These are phyloP conservation scores for Peronospora belbahrii DNA, from an alignment of 352 stramenopile species.

Conservation along the genomic window DNA sequence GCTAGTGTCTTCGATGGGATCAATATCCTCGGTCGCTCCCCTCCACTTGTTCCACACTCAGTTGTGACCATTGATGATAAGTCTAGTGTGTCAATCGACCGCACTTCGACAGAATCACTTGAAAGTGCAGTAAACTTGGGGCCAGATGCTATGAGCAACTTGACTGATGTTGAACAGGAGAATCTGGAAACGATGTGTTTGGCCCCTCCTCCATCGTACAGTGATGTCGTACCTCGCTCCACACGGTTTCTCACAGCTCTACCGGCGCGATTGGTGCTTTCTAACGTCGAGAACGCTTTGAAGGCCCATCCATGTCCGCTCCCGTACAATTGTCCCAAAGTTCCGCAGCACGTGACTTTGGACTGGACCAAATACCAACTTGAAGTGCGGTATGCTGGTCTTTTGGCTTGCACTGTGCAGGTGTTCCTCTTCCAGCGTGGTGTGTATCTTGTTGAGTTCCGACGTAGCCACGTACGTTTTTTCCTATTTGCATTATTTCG, in stretches of 20 bases:
- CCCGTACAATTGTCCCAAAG: slow-evolving; percentile 38
- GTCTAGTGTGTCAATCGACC: slow-evolving; percentile 8
- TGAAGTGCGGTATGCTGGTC: slow-evolving; percentile 50
- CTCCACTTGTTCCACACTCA: slow-evolving; percentile 21
- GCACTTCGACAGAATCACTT: slow-evolving; percentile 12
- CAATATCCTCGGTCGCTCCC: slow-evolving; percentile 32
- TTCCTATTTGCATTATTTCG: neutral
- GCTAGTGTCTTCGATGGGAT: slow-evolving; percentile 19
- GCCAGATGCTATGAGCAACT: neutral
- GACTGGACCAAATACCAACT: slow-evolving; percentile 74
- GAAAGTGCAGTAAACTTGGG: slow-evolving; percentile 1
- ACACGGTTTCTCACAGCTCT: slow-evolving; percentile 67
- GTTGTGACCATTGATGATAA: slow-evolving; percentile 7
- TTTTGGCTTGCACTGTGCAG: slow-evolving; percentile 68
- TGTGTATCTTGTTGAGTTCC: slow-evolving; percentile 78
- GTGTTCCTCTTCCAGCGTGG: slow-evolving; percentile 75
- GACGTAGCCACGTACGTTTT: slow-evolving; percentile 55
- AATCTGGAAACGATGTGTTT: slow-evolving; percentile 3
- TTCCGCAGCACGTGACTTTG: slow-evolving; percentile 43
- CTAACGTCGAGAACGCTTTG: slow-evolving; percentile 54
- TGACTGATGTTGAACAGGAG: neutral
- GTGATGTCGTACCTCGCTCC: slow-evolving; percentile 57
- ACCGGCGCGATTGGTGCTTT: slow-evolving; percentile 56
- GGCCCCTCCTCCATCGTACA: slow-evolving; percentile 37
- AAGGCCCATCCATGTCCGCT: slow-evolving; percentile 31